Evolutionary conservation across 2,329 filamentous ascomycete genomes (phyloP).

Genomic region (Aspergillus neoniger): DNA sequence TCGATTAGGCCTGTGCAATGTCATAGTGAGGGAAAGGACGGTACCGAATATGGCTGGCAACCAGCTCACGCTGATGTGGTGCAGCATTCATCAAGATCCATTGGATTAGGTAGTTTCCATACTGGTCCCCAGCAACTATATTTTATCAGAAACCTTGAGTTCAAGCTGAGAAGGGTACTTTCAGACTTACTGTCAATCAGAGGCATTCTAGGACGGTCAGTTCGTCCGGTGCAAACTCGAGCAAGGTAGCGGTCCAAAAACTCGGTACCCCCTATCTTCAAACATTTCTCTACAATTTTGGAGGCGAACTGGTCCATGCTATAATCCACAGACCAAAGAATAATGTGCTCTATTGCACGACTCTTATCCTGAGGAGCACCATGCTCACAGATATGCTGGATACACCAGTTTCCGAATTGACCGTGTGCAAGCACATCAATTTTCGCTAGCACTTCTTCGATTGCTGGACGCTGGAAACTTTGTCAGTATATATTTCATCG

Average conservation of each 20-base stretch:
- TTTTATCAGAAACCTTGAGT: conserved; percentile 12
- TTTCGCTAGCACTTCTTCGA: conserved; percentile 91
- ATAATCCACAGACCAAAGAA: conserved; percentile 90
- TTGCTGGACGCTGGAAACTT: conserved; percentile 77
- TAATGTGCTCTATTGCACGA: conserved; percentile 91
- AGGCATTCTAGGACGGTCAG: conserved; percentile 90
- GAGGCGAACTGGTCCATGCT: conserved; percentile 99
- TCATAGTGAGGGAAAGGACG: neutral
- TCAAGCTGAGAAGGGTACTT: neutral
- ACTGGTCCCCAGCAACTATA: conserved; percentile 88
- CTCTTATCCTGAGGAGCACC: conserved; percentile 87
- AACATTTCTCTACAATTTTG: conserved; percentile 97
- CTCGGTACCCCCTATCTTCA: conserved; percentile 90
- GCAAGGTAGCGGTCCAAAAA: conserved; percentile 92
- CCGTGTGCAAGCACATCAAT: conserved; percentile 96
- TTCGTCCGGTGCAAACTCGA: conserved; percentile 86
- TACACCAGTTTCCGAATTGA: conserved; percentile 99
- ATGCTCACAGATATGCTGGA: conserved; percentile 98
- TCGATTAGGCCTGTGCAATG: neutral
- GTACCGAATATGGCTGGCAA: conserved; percentile 83
- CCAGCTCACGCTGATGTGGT: conserved; percentile 85
- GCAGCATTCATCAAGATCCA: conserved; percentile 91
- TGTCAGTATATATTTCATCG: conserved; percentile 22
- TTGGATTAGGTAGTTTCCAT: conserved; percentile 97
- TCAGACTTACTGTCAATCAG: conserved; percentile 77